Conservation (phyloP, 2,329 filamentous ascomycete species). For the Ilyonectria destructans region DNA sequence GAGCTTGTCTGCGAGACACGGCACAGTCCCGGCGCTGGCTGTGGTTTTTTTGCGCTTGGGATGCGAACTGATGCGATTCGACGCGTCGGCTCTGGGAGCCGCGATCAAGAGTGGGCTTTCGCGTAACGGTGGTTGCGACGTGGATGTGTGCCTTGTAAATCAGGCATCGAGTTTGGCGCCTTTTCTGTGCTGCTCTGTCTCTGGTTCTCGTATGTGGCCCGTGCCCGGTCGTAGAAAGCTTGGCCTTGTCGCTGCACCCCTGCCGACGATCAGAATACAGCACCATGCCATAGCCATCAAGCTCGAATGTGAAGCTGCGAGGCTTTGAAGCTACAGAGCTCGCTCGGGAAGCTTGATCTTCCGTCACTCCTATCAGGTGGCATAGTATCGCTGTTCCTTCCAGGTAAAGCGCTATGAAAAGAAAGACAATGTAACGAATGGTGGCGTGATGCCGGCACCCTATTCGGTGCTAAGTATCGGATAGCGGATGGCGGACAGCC, state of each 20-base stretch:
- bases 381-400: not conserved
- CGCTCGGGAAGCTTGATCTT: not conserved
- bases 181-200: not conserved
- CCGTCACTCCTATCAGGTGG: not conserved
- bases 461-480: conserved; percentile 12
- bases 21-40: conserved; percentile 45
- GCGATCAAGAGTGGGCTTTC: conserved; percentile 49
- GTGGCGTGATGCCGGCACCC: conserved; percentile 25
- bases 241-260: conserved; percentile 31
- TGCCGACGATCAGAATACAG: conserved; percentile 33
- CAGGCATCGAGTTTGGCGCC: conserved; percentile 24
- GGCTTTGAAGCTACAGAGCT: not conserved
- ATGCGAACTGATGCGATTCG: conserved; percentile 49
- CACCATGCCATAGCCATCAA: conserved; percentile 12
- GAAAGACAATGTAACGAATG: not conserved
- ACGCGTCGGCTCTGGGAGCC: conserved; percentile 48
- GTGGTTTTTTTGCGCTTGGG: conserved; percentile 36
- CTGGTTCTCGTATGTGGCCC: conserved; percentile 29
- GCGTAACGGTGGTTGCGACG: conserved; percentile 47
- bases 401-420: not conserved
- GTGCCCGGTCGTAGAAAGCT: conserved; percentile 34
- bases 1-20: conserved; percentile 45
- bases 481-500: conserved; percentile 20
- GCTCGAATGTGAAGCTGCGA: conserved; percentile 2
- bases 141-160: conserved; percentile 46